Conservation (phyloP, 2,329 filamentous ascomycete genomes). For the Cladosporium sp. region DNA sequence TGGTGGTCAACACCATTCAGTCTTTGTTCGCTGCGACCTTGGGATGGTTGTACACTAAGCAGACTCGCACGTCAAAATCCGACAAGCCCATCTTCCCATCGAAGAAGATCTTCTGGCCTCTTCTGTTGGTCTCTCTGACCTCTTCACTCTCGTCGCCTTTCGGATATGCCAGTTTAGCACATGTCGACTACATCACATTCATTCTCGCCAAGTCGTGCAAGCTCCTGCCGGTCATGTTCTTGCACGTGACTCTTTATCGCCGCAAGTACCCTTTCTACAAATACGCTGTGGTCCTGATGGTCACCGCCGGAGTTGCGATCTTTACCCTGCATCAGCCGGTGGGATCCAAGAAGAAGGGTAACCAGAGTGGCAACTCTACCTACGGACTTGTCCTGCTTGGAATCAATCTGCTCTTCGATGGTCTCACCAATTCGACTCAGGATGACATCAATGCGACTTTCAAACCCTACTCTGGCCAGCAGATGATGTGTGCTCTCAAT, state of each 20-base stretch:
- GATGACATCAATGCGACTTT: slow-evolving; percentile 83
- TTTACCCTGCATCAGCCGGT: slow-evolving; percentile 76
- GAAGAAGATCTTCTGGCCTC: slow-evolving; percentile 66
- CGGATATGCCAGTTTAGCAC: slow-evolving; percentile 84
- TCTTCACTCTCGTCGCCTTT: slow-evolving; percentile 90
- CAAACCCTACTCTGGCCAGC: slow-evolving; percentile 78
- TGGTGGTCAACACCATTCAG: slow-evolving; percentile 95
- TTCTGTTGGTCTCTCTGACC: slow-evolving; percentile 81
- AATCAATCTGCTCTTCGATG: slow-evolving; percentile 92
- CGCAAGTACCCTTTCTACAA: slow-evolving; percentile 91
- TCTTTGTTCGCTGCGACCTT: slow-evolving; percentile 80
- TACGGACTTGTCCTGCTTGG: slow-evolving; percentile 81
- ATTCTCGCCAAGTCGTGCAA: slow-evolving; percentile 98
- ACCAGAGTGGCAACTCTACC: slow-evolving; percentile 52
- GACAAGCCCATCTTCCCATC: slow-evolving; percentile 70
- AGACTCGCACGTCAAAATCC: slow-evolving; percentile 46
- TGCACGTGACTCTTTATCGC: slow-evolving; percentile 88
- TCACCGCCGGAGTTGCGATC: slow-evolving; percentile 87
- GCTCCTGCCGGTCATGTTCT: slow-evolving; percentile 94
- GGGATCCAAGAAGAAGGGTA: slow-evolving; percentile 28
- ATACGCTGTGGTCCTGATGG: slow-evolving; percentile 85
- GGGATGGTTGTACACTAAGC: slow-evolving; percentile 73
- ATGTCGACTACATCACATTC: slow-evolving; percentile 98
- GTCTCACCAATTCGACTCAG: slow-evolving; percentile 92
- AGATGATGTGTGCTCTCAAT: slow-evolving; percentile 99